A percentile compares a stretch with the other conserved stretches of the same genome.
Evolutionary conservation across 768 basidiomycete genomes (phyloP).

Genomic region (Clavulina sp.): DNA sequence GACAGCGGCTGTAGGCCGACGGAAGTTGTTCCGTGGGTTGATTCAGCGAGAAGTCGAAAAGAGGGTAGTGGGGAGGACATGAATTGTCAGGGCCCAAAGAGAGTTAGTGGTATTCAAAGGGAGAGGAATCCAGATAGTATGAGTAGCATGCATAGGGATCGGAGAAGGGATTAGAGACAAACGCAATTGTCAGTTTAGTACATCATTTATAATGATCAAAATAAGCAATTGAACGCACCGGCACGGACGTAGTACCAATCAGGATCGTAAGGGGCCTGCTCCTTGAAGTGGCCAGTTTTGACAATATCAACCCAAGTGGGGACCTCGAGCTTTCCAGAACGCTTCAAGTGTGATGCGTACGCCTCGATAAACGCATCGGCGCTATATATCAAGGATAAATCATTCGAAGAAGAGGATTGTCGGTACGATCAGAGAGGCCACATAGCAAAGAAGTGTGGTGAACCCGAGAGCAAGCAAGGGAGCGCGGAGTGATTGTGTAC

Average conservation of each 20-base stretch:
- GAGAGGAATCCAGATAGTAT: neutral
- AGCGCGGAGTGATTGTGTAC: too few relatives aligned
- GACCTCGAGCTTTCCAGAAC: slow-evolving; percentile 97
- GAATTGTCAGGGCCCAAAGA: neutral
- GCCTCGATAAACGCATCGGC: slow-evolving; percentile 87
- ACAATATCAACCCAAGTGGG: slow-evolving; percentile 97
- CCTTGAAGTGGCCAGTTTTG: slow-evolving; percentile 95
- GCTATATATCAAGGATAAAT: slow-evolving; percentile 24
- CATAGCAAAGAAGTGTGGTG: too few relatives aligned
- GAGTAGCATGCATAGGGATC: neutral
- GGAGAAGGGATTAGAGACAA: neutral
- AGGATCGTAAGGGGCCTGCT: slow-evolving; percentile 95
- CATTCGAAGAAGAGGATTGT: neutral
- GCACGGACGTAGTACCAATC: slow-evolving; percentile 99
- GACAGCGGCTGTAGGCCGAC: slow-evolving; percentile 49
- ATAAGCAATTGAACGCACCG: slow-evolving; percentile 37
- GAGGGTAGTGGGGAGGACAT: neutral
- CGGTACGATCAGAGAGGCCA: neutral
- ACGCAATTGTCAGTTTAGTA: neutral
- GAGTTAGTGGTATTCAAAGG: neutral
- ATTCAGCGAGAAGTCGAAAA: neutral
- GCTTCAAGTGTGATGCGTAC: slow-evolving; percentile 91
- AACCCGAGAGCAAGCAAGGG: too few relatives aligned
- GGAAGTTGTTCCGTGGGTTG: neutral
- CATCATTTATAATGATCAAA: neutral